A percentile compares a stretch with the other conserved stretches of the same genome.
Evolutionary conservation across 73 alveolate species (phyloP).

Genomic region (Chromera velia): DNA sequence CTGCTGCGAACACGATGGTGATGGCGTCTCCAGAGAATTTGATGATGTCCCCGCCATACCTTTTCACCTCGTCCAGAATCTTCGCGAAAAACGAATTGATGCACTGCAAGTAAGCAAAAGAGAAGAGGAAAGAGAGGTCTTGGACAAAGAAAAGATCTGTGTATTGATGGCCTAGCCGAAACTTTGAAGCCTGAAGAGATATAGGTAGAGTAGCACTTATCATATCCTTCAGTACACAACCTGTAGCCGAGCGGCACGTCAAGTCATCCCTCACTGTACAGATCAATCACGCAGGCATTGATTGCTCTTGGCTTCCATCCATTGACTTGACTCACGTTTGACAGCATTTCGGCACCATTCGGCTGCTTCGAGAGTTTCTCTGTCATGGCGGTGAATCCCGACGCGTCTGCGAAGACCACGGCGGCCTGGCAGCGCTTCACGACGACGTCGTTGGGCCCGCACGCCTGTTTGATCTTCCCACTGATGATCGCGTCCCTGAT

Average conservation of each 20-base stretch:
- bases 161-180: too few species aligned
- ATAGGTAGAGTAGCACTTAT: too few species aligned
- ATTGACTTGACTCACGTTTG: not conserved
- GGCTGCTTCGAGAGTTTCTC: not conserved
- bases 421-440: slow-evolving; percentile 6
- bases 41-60: not conserved
- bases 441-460: too few species aligned
- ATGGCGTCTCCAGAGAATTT: not conserved
- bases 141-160: too few species aligned
- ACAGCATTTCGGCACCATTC: not conserved
- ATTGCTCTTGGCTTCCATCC: not conserved
- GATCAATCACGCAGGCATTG: not conserved
- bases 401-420: not conserved
- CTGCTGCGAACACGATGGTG: not conserved
- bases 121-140: too few species aligned
- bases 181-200: too few species aligned
- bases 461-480: too few species aligned
- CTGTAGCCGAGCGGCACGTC: too few species aligned
- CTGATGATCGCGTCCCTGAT: too few species aligned
- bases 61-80: not conserved
- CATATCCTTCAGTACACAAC: too few species aligned
- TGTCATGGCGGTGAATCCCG: not conserved
- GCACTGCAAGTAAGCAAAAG: too few species aligned
- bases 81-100: not conserved
- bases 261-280: too few species aligned